Base-by-base conservation (phyloP, 345 rosid species). In the Erucastrum elatum region DNA sequence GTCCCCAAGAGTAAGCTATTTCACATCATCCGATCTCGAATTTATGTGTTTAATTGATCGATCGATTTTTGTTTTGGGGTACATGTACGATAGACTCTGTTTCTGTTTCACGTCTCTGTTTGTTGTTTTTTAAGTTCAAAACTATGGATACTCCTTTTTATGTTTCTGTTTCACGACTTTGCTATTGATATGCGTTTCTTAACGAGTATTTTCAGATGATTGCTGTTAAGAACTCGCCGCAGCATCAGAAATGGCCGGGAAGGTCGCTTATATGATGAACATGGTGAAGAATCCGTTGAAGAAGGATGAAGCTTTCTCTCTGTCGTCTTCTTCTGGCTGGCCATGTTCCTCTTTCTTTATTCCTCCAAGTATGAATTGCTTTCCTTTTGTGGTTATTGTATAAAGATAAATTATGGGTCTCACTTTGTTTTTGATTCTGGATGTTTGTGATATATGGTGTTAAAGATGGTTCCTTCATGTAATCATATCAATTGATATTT, bases 321-420 rank as follows among this genome's bases (percentile, higher is more conserved):
- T 80, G 6, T 58, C 76, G 1, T 80, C 84, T 68, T 73, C 72
- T 75, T 66, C 25, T 35, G 90, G 87, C 27, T 82, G 88, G 87
- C 87, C 90, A 29, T 84, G 58, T 74, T 82, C 86, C 9, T 62
- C 77, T 13, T 79, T 67, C 78, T 87, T 84, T 27, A 66, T 85
- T 29, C 35, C 77, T 76, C 51, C 64, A 71, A 76, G 83, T 81
- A 70, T 13, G 3, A 77, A 64, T 64, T 56, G 46, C 21, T 6
- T 67, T 59, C 16, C 4, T 21, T 51, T 31, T 39, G 26, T 8
- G 77, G 29, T 13, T 61, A 13, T 72, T 8, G 76, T 41, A 27
- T 27, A 3, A 27, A 46, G 59, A 56, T 62, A 16, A 33, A 49
- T 51, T 0, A 76, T 61, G 64, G 44, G 70, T 70, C 56, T n/a